Evolutionary conservation across 148 eudicot genomes (phyloP), one percentile per base, ranked within the genome.

Genomic region (Chenopodium album): DNA sequence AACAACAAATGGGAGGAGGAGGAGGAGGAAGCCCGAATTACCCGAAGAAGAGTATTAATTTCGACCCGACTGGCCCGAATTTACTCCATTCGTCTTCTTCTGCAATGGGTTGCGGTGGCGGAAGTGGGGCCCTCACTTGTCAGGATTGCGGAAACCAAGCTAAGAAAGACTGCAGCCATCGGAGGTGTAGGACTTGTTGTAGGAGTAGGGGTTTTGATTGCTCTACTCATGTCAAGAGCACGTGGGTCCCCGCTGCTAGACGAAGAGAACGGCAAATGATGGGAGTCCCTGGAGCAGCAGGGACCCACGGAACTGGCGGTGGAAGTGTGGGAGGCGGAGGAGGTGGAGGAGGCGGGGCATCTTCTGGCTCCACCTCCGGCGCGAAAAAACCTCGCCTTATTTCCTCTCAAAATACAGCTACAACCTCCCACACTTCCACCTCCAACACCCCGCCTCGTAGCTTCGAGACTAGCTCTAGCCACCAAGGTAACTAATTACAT

Each of bases 101-200:
- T 47, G 78, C 22, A 82, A 82, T 2, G 82, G 84, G 37, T 26
- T 34, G 44, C 4, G 73, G 79, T 0, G 48, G 71, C 29, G 64
- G 84, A 4, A 85, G 89, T 0, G 87, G 86, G 72, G 56, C 88
- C 1, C 59, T 91, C 23, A 90, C 93, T 22, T 95, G 98, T 63
- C 94, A 89, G 50, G 98, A 95, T 48, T 95, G 98, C 9, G 98
- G 98, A 0, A 95, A 95, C 84, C 99, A 95, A 73, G 97, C 99
- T 0, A 95, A 95, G 88, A 95, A 95, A 79, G 99, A 95, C 73
- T 95, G 99, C 22, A 85, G 76, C n/a, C 97, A 94, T 60, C 63
- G 93, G 52, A 80, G 99, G 83, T 95, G 99, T 76, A 85, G 99
- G 76, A 92, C 99, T 73, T 95, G 99, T 62, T 95, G 99, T 76